Evolutionary conservation across 169 alveolate genomes (phyloP).

Genomic region (Plasmodium berghei): DNA sequence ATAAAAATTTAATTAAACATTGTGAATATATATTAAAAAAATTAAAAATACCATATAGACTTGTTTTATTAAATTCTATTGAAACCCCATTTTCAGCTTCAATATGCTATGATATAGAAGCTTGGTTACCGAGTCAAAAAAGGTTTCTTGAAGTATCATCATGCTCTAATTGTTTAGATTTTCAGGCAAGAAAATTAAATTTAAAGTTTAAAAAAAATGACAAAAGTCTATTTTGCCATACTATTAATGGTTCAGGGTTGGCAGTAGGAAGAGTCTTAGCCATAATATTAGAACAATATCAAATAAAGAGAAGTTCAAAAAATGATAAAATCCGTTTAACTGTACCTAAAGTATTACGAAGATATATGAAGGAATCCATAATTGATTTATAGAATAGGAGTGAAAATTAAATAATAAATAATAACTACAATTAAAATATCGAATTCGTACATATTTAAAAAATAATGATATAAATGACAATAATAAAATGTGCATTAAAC

Average conservation of each 20-base stretch:
- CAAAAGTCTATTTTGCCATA: slow-evolving; percentile 68
- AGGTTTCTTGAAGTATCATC: slow-evolving; percentile 85
- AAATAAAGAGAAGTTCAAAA: slow-evolving; percentile 16
- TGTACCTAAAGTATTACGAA: slow-evolving; percentile 80
- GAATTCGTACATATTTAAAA: too few species aligned
- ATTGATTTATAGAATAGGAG: neutral
- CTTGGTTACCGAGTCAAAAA: slow-evolving; percentile 82
- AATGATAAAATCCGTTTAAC: slow-evolving; percentile 73
- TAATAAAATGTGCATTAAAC: too few species aligned
- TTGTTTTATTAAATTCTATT: slow-evolving; percentile 78
- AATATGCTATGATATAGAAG: slow-evolving; percentile 84
- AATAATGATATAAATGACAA: too few species aligned
- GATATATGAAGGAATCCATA: slow-evolving; percentile 66
- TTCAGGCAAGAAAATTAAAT: slow-evolving; percentile 80
- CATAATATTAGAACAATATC: slow-evolving; percentile 83
- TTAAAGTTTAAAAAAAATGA: slow-evolving; percentile 66
- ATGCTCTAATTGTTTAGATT: slow-evolving; percentile 84
- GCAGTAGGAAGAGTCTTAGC: slow-evolving; percentile 87
- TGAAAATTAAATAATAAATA: too few species aligned
- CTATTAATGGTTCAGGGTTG: slow-evolving; percentile 86
- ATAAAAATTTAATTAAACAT: slow-evolving; percentile 81
- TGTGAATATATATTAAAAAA: slow-evolving; percentile 79
- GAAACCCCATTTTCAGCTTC: slow-evolving; percentile 80
- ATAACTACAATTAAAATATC: too few species aligned
- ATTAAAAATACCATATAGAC: slow-evolving; percentile 73